phyloP scores from a whole-genome alignment of 257 asterid species.

The Echites panduratus region DNA sequence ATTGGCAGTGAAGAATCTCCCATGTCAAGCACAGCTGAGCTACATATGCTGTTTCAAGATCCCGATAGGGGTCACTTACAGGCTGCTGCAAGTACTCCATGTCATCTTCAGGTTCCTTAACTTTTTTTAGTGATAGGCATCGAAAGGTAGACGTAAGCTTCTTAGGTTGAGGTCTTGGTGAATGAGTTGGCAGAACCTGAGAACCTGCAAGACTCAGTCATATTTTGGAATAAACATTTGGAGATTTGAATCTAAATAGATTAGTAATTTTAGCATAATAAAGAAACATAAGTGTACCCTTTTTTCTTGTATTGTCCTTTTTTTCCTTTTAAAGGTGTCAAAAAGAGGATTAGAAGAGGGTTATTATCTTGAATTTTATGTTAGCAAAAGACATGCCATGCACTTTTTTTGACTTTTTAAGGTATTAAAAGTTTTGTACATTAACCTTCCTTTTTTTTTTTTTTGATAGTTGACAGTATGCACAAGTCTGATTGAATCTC shows the following conservation, averaged over 20 bases:
- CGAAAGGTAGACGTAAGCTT: conserved; percentile 74
- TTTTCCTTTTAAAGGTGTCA: neutral
- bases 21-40: conserved; percentile 94
- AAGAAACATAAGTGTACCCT: neutral
- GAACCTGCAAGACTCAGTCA: conserved; percentile 40
- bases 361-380: neutral
- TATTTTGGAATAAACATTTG: conserved; percentile 2
- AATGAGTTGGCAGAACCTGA: conserved; percentile 45
- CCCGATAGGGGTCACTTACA: conserved; percentile 46
- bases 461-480: neutral
- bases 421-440: neutral
- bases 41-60: conserved; percentile 82
- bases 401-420: neutral
- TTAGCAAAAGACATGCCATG: neutral
- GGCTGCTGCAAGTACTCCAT: conserved; percentile 68
- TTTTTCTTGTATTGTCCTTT: neutral
- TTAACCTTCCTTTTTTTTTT: no score
- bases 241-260: neutral
- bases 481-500: neutral
- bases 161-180: conserved; percentile 67
- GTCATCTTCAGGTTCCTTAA: conserved; percentile 68
- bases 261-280: neutral
- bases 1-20: conserved; percentile 92
- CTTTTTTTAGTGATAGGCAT: conserved; percentile 70
- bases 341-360: neutral